Conservation (phyloP, 1,284 basidiomycete genomes). For the Filobasidium uniguttulatum region DNA sequence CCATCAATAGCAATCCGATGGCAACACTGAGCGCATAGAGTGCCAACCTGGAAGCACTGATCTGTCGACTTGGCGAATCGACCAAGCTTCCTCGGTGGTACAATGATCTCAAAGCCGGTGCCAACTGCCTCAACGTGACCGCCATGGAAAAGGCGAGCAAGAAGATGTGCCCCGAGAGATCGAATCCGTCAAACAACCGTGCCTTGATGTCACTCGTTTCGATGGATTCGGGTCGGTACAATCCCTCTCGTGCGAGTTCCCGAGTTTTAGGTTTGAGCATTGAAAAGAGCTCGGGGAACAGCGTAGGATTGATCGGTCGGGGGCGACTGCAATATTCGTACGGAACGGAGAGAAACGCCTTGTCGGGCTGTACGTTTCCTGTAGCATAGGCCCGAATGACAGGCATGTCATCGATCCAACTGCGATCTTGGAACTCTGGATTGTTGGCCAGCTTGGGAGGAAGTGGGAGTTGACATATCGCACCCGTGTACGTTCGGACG, state of each 20-base stretch:
- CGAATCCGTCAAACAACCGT: conserved; percentile 64
- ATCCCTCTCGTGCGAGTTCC: conserved; percentile 8
- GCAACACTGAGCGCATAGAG: not conserved
- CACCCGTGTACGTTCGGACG: conserved; percentile 6
- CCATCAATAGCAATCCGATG: not conserved
- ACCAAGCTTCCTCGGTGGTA: conserved; percentile 3
- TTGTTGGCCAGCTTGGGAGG: conserved; percentile 2
- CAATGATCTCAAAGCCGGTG: conserved; percentile 25
- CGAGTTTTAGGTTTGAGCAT: conserved; percentile 8
- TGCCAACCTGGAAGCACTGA: not conserved
- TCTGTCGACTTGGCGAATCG: not conserved
- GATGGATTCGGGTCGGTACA: conserved; percentile 1
- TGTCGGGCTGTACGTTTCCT: not conserved
- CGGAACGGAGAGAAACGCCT: conserved; percentile 7
- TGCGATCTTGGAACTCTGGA: not conserved
- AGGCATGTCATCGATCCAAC: conserved; percentile 9
- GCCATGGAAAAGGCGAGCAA: conserved; percentile 71
- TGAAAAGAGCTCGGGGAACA: conserved; percentile 10
- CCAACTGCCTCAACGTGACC: conserved; percentile 64
- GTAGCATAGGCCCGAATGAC: conserved; percentile 7
- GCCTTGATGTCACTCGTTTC: conserved; percentile 12
- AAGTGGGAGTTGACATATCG: conserved; percentile 7
- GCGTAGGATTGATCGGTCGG: conserved; percentile 8
- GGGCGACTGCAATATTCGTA: conserved; percentile 8
- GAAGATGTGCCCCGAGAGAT: conserved; percentile 89